phyloP scores from a whole-genome alignment of 176 grass and related monocot species.

The Miscanthus lutarioriparius region DNA sequence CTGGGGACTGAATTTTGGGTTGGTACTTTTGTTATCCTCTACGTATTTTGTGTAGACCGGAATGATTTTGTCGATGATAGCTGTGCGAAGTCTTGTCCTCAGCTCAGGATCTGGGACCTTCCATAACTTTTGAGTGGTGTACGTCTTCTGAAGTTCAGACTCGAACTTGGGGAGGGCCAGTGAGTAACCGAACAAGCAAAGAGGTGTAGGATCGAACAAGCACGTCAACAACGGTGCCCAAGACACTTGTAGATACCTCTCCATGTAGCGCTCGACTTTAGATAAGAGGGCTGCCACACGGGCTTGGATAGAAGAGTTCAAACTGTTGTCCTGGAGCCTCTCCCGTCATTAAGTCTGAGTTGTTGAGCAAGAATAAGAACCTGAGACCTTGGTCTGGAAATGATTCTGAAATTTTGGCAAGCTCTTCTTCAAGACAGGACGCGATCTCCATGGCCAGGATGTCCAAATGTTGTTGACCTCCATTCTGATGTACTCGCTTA shows the following conservation, averaged over 20 bases:
- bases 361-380: too few relatives aligned
- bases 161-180: neutral
- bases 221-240: neutral
- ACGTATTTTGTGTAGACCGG: neutral
- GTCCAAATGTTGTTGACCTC: too few relatives aligned
- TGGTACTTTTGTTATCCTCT: neutral
- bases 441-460: neutral
- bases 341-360: neutral
- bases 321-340: neutral
- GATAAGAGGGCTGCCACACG: fast-evolving
- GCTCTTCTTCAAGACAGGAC: too few relatives aligned
- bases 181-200: neutral
- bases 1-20: neutral
- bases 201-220: neutral
- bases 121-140: neutral
- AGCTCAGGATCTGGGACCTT: neutral
- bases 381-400: too few relatives aligned
- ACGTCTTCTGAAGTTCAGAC: neutral
- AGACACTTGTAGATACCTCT: neutral
- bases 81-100: neutral
- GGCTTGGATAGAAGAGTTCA: neutral
- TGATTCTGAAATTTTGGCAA: too few relatives aligned
- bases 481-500: too few relatives aligned
- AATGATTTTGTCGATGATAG: neutral
- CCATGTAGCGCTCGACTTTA: neutral